A percentile compares a stretch with the other conserved stretches of the same genome.
phyloP scores from a whole-genome alignment of 2,329 filamentous ascomycete genomes.

The Aschersonia sp. region DNA sequence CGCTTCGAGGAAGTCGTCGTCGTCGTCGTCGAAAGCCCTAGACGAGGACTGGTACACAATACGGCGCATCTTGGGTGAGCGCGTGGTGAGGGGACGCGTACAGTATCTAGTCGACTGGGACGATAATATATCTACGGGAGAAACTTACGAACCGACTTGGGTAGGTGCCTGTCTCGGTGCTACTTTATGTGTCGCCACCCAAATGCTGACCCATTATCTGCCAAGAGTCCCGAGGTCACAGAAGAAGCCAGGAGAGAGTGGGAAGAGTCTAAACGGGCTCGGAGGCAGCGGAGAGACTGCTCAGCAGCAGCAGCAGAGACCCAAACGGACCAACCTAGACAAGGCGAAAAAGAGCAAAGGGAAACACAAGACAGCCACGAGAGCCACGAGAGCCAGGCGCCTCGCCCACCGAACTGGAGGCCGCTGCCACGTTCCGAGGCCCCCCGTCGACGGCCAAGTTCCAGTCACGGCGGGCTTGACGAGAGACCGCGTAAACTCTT shows the following conservation, averaged over 20 bases:
- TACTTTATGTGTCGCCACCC: no score
- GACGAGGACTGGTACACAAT: conserved; percentile 19
- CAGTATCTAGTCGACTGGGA: conserved; percentile 26
- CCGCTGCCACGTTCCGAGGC: conserved; percentile 4
- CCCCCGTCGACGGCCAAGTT: background rate
- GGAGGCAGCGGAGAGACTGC: no score
- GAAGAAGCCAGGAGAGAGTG: conserved; percentile 17
- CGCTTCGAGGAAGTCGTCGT: conserved; percentile 6
- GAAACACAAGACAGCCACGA: conserved; percentile 2
- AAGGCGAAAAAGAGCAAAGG: background rate
- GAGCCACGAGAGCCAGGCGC: conserved; percentile 9
- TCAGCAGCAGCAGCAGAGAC: no score
- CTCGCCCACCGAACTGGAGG: conserved; percentile 14
- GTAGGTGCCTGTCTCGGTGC: conserved; percentile 6
- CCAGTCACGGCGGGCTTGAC: background rate
- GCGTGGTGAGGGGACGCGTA: conserved; percentile 9
- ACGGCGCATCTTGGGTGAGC: conserved; percentile 20
- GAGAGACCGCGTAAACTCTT: conserved; percentile 9
- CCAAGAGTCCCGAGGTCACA: conserved; percentile 16
- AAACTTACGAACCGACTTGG: conserved; percentile 19
- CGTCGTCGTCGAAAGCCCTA: background rate
- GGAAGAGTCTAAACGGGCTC: conserved; percentile 11
- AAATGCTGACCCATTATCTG: background rate
- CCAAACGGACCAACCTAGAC: no score
- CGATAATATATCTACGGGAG: conserved; percentile 15